These are phyloP conservation scores for Pichia sp. DNA, from an alignment of 1,139 yeast species.

Conservation along the genomic window DNA sequence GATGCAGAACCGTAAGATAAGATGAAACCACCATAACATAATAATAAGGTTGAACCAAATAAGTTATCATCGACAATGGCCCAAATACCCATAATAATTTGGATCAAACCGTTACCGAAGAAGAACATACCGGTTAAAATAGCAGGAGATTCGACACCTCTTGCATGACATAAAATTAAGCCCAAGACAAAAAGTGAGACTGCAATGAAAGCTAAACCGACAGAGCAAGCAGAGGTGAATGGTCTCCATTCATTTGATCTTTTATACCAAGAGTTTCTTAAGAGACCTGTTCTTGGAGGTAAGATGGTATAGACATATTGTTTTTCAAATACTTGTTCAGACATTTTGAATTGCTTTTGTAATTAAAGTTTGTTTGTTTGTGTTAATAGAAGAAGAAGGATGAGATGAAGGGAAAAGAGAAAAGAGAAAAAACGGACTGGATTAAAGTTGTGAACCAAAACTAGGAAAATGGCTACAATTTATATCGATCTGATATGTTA, in stretches of 20 bases:
- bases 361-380: neutral
- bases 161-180: conserved; percentile 43
- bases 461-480: too few relatives aligned
- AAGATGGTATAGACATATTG: conserved; percentile 12
- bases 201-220: conserved; percentile 25
- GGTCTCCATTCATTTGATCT: conserved; percentile 25
- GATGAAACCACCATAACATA: conserved; percentile 35
- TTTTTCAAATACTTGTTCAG: conserved; percentile 15
- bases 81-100: conserved; percentile 58
- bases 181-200: conserved; percentile 24
- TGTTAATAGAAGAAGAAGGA: neutral
- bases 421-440: too few relatives aligned
- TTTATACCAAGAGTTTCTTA: conserved; percentile 23
- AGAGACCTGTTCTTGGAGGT: conserved; percentile 27
- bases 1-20: conserved; percentile 30
- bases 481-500: too few relatives aligned
- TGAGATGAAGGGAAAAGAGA: neutral
- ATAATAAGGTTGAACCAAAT: conserved; percentile 33
- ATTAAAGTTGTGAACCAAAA: too few relatives aligned
- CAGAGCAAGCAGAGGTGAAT: conserved; percentile 26
- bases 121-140: conserved; percentile 43
- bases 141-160: conserved; percentile 42
- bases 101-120: conserved; percentile 57
- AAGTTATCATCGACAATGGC: conserved; percentile 49
- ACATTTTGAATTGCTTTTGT: conserved; percentile 6